Evolutionary conservation across 202 grass and related monocot genomes (phyloP).

Genomic region (Zizania palustris): DNA sequence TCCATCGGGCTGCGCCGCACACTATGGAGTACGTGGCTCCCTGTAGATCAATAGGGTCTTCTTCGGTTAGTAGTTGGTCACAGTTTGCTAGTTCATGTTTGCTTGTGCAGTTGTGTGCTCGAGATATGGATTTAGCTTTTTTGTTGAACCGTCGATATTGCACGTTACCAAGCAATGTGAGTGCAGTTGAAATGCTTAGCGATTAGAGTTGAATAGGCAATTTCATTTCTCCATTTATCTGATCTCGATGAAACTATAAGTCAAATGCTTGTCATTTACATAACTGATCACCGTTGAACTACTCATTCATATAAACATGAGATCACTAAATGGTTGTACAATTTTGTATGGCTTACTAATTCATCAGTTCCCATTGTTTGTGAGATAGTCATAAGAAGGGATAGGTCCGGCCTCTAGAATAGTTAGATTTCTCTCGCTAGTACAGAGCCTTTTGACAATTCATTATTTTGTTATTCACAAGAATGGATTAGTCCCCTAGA

Average conservation of each 20-base stretch:
- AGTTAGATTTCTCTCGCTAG: constrained; percentile 4
- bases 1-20: constrained; percentile 67
- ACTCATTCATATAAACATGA: not conserved
- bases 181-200: not conserved
- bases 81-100: constrained; percentile 30
- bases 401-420: not conserved
- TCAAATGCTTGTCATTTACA: not conserved
- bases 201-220: not conserved
- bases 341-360: not conserved
- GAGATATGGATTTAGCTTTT: constrained; percentile 42
- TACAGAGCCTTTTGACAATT: not conserved
- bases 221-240: not conserved
- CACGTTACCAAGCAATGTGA: not conserved
- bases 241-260: not conserved
- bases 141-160: not conserved
- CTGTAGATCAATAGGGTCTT: constrained; percentile 74
- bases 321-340: not conserved
- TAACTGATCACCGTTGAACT: not conserved
- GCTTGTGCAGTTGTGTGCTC: not conserved
- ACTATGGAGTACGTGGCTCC: constrained; percentile 84
- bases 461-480: constrained; percentile 33
- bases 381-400: constrained; percentile 2
- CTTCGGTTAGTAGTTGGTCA: constrained; percentile 70
- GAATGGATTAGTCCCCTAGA: too few relatives aligned
- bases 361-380: constrained; percentile 29